phyloP scores from a whole-genome alignment of 1,284 basidiomycete genomes.

The Hypsizygus ulmarius region DNA sequence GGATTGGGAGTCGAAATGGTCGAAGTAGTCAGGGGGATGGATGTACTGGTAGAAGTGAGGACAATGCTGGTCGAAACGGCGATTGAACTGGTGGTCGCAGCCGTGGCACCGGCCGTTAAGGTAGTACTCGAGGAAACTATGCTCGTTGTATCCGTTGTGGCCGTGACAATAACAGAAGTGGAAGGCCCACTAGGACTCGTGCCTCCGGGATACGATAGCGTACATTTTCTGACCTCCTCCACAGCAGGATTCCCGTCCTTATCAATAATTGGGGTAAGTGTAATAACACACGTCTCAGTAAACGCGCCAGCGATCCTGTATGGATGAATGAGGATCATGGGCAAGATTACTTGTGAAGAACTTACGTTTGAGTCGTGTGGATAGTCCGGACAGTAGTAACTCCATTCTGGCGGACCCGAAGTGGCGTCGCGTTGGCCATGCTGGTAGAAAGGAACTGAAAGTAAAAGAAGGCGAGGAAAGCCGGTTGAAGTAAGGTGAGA shows the following conservation, averaged over 20 bases:
- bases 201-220: slow-evolving; percentile 30
- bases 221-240: slow-evolving; percentile 59
- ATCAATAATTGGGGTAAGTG: slow-evolving; percentile 53
- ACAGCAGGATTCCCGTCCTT: slow-evolving; percentile 51
- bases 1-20: slow-evolving; percentile 10
- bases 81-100: not conserved
- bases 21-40: slow-evolving; percentile 7
- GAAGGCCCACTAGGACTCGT: slow-evolving; percentile 5
- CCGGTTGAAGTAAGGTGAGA: slow-evolving; percentile 25
- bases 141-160: not conserved
- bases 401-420: slow-evolving; percentile 17
- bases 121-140: not conserved
- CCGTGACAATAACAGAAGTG: not conserved
- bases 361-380: slow-evolving; percentile 38
- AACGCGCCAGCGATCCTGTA: slow-evolving; percentile 46
- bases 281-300: slow-evolving; percentile 62
- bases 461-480: slow-evolving; percentile 32
- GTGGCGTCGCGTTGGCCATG: slow-evolving; percentile 25
- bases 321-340: slow-evolving; percentile 13
- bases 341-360: slow-evolving; percentile 1
- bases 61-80: slow-evolving; percentile 9
- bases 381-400: slow-evolving; percentile 32
- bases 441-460: slow-evolving; percentile 22
- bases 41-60: slow-evolving; percentile 15
- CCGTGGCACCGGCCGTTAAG: slow-evolving; percentile 1